Conservation (phyloP, 495 filamentous ascomycete genomes). For the Penicillium soppii region DNA sequence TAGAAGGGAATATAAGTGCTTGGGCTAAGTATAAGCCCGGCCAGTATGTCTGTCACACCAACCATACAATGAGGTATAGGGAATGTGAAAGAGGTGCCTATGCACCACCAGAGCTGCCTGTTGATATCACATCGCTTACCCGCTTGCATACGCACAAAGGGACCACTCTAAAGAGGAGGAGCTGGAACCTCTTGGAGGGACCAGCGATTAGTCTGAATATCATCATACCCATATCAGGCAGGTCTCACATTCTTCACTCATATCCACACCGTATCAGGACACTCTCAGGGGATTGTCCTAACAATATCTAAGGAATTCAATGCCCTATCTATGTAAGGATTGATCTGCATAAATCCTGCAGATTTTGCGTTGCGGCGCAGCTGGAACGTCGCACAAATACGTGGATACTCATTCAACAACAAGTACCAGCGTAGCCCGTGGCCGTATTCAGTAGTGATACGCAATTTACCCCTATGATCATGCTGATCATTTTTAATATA, state of each 20-base stretch:
- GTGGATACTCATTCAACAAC: too few species aligned
- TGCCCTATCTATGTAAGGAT: too few species aligned
- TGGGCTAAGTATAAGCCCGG: too few species aligned
- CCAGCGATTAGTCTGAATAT: constrained; percentile 9
- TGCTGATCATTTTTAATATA: too few species aligned
- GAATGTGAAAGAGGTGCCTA: neutral
- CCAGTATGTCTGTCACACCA: constrained; percentile 6
- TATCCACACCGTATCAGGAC: constrained; percentile 4
- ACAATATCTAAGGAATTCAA: too few species aligned
- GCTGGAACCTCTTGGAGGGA: constrained; percentile 5
- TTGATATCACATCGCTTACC: constrained; percentile 8
- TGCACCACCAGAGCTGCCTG: constrained; percentile 1
- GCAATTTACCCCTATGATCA: too few species aligned
- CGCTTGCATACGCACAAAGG: constrained; percentile 1
- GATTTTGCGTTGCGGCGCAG: too few species aligned
- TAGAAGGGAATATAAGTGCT: too few species aligned
- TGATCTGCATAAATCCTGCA: too few species aligned
- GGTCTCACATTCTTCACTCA: constrained; percentile 4
- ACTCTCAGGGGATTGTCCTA: constrained; percentile 1
- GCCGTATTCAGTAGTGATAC: too few species aligned
- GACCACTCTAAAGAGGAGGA: neutral
- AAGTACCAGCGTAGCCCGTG: too few species aligned
- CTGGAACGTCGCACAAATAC: too few species aligned
- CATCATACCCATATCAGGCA: constrained; percentile 9
- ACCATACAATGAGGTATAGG: constrained; percentile 5